A percentile compares a stretch with the other conserved stretches of the same genome.
Conservation (phyloP, 1,139 yeast genomes). For the Candida sanyaensis region DNA sequence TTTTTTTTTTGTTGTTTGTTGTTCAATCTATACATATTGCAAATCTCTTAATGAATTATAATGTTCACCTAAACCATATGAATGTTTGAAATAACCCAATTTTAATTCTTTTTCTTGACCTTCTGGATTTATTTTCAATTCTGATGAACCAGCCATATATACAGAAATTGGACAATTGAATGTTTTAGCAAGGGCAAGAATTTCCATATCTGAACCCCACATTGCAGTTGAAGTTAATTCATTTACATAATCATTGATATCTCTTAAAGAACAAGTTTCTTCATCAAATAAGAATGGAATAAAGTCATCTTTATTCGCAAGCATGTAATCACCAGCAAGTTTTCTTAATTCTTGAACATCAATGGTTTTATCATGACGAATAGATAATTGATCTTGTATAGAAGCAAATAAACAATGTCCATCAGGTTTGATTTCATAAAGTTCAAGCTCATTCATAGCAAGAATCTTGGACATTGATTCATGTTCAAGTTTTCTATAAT, state of each 20-base stretch:
- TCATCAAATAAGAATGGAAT: slow-evolving; percentile 85
- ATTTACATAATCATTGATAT: slow-evolving; percentile 67
- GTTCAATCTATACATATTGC: background rate
- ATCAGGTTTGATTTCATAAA: slow-evolving; percentile 79
- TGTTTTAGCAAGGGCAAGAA: slow-evolving; percentile 71
- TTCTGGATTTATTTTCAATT: slow-evolving; percentile 57
- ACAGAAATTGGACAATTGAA: slow-evolving; percentile 75
- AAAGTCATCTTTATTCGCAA: slow-evolving; percentile 65
- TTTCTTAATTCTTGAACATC: slow-evolving; percentile 59
- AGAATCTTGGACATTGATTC: slow-evolving; percentile 62
- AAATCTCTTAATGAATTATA: slow-evolving; percentile 77
- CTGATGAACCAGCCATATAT: slow-evolving; percentile 72
- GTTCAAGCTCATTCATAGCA: slow-evolving; percentile 44
- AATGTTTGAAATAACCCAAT: slow-evolving; percentile 81
- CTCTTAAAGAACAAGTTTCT: slow-evolving; percentile 57
- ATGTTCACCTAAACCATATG: slow-evolving; percentile 91
- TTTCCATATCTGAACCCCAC: slow-evolving; percentile 98
- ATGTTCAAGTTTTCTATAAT: slow-evolving; percentile 69
- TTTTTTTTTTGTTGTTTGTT: no score
- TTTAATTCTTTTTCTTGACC: slow-evolving; percentile 54
- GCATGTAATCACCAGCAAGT: slow-evolving; percentile 67
- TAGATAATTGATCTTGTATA: slow-evolving; percentile 69
- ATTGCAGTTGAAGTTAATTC: slow-evolving; percentile 73
- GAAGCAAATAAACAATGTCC: slow-evolving; percentile 95
- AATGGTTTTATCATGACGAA: slow-evolving; percentile 39